These are phyloP conservation scores for Pleurotus salmoneostramineus DNA, from an alignment of 768 basidiomycete species.

Conservation along the genomic window DNA sequence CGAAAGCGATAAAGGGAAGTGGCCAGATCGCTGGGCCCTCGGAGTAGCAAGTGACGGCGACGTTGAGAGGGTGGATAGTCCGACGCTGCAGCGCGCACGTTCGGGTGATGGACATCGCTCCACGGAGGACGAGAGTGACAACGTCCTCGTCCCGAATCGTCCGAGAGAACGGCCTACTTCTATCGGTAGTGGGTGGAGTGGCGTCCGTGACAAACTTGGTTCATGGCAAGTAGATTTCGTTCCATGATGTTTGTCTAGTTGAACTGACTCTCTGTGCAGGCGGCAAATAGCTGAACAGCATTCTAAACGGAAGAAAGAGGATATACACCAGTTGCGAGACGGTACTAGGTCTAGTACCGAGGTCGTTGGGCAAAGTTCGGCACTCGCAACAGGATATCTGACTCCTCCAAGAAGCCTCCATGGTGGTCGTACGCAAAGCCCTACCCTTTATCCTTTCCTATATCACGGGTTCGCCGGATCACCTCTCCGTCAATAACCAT, in stretches of 20 bases:
- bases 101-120: conserved; percentile 25
- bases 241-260: neutral
- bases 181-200: conserved; percentile 6
- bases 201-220: conserved; percentile 3
- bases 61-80: conserved; percentile 16
- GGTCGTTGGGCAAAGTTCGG: neutral
- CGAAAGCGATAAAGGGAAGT: conserved; percentile 13
- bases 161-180: conserved; percentile 2
- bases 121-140: conserved; percentile 45
- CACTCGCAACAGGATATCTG: conserved; percentile 1
- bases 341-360: neutral
- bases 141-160: conserved; percentile 18
- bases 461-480: neutral
- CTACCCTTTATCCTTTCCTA: conserved; percentile 1
- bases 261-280: neutral
- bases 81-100: neutral
- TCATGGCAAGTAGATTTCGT: neutral
- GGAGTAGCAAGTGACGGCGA: conserved; percentile 39
- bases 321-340: neutral
- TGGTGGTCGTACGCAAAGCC: neutral
- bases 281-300: conserved; percentile 2
- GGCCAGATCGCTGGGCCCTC: conserved; percentile 18
- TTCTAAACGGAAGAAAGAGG: neutral
- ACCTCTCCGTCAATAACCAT: neutral
- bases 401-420: neutral